Percentiles rank a stretch among this genome's conserved stretches.
Conservation (phyloP, 495 filamentous ascomycete species). For the Talaromyces nanjingensis region DNA sequence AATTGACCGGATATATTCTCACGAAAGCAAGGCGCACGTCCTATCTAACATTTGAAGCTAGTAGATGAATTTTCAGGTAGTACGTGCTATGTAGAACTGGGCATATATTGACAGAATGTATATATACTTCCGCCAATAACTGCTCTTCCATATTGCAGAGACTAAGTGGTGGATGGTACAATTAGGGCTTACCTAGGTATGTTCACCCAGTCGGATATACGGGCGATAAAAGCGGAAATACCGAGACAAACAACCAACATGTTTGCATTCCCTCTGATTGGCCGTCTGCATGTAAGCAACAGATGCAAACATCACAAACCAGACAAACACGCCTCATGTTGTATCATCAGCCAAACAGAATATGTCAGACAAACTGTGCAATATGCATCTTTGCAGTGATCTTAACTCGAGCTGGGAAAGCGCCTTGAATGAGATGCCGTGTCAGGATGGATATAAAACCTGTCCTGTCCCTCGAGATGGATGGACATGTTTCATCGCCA, state of each 20-base stretch:
- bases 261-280: conserved; percentile 5
- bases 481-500: neutral
- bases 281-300: neutral
- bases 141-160: neutral
- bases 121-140: neutral
- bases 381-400: neutral
- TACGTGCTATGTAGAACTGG: no score
- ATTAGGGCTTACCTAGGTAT: neutral
- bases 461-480: neutral
- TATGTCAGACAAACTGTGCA: neutral
- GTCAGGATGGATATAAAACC: neutral
- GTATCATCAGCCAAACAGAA: neutral
- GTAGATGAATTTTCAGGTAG: no score
- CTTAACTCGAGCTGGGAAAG: neutral
- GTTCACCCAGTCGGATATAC: neutral
- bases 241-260: neutral
- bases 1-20: no score
- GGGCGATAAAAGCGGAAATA: neutral
- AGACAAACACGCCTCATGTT: neutral
- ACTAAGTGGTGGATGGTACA: neutral
- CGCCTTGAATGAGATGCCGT: neutral
- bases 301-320: neutral
- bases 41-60: no score
- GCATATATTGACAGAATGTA: neutral
- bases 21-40: no score